A percentile compares a stretch with the other conserved stretches of the same genome.
Evolutionary conservation across 305 asterid species (phyloP).

Genomic region (Fraxinus xanthoxyloides): DNA sequence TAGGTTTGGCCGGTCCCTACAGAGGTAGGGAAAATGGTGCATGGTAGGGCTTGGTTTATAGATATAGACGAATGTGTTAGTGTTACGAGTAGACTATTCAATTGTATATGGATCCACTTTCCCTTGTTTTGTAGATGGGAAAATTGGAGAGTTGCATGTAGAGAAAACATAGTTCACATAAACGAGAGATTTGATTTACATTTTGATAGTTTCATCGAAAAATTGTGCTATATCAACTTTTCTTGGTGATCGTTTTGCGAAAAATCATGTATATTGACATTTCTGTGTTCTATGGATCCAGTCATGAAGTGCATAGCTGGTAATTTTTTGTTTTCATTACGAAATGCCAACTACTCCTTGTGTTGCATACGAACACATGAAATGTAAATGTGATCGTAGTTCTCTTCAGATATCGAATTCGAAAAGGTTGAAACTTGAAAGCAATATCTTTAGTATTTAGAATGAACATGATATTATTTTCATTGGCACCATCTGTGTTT

Average conservation of each 20-base stretch:
- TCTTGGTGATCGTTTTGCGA: not conserved
- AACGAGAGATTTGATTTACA: not conserved
- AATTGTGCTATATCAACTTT: not conserved
- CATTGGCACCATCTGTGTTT: not conserved
- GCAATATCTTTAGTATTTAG: not conserved
- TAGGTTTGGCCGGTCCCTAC: not conserved
- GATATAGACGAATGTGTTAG: not conserved
- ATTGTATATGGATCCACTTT: conserved; percentile 32
- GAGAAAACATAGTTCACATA: not conserved
- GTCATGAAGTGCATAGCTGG: not conserved
- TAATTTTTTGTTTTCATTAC: not conserved
- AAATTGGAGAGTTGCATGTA: conserved; percentile 16
- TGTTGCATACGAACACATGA: not conserved
- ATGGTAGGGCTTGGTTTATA: not conserved
- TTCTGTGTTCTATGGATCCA: not conserved
- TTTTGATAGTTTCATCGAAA: not conserved
- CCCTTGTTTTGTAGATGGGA: conserved; percentile 40
- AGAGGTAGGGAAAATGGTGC: not conserved
- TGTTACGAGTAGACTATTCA: conserved; percentile 38
- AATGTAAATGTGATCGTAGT: not conserved
- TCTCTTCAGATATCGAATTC: not conserved
- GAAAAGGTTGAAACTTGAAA: not conserved
- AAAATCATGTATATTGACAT: not conserved
- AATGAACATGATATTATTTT: not conserved
- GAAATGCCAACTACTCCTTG: not conserved